Evolutionary conservation across 371 early-diverging fungal species (phyloP).

Genomic region (Rhizomucor pusillus): DNA sequence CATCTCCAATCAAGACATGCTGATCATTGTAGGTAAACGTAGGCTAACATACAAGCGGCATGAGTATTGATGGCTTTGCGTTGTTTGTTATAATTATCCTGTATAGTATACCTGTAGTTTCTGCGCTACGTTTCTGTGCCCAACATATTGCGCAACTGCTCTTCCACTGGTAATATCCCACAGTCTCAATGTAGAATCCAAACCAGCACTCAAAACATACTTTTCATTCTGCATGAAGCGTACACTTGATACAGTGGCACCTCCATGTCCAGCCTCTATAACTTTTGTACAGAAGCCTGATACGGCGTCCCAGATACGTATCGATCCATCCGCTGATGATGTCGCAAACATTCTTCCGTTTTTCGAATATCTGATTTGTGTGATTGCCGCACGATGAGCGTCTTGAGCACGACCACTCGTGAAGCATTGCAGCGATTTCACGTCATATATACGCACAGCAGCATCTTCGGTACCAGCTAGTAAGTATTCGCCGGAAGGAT

Average conservation of each 20-base stretch:
- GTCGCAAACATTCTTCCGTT: slow-evolving; percentile 75
- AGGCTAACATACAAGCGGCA: slow-evolving; percentile 26
- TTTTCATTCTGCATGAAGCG: slow-evolving; percentile 72
- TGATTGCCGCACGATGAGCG: slow-evolving; percentile 66
- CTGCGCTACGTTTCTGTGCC: slow-evolving; percentile 55
- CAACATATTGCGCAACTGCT: slow-evolving; percentile 63
- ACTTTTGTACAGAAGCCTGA: slow-evolving; percentile 69
- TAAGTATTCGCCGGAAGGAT: slow-evolving; percentile 84
- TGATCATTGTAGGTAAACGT: slow-evolving; percentile 77
- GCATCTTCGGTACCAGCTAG: slow-evolving; percentile 73
- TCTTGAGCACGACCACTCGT: slow-evolving; percentile 52
- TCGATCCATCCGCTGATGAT: slow-evolving; percentile 80
- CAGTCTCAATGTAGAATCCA: slow-evolving; percentile 70
- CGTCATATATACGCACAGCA: slow-evolving; percentile 81
- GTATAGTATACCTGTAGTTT: slow-evolving; percentile 40
- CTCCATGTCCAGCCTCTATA: slow-evolving; percentile 74
- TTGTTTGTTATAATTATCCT: background rate
- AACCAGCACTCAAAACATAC: slow-evolving; percentile 77
- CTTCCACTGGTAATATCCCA: slow-evolving; percentile 85
- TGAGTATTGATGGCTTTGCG: background rate
- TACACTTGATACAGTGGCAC: slow-evolving; percentile 71
- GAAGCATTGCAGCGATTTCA: slow-evolving; percentile 78
- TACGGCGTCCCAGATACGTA: slow-evolving; percentile 86
- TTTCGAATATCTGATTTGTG: slow-evolving; percentile 71
- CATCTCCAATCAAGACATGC: slow-evolving; percentile 76